Conservation (phyloP, 2,329 filamentous ascomycete genomes). For the Verticillium isaacii region DNA sequence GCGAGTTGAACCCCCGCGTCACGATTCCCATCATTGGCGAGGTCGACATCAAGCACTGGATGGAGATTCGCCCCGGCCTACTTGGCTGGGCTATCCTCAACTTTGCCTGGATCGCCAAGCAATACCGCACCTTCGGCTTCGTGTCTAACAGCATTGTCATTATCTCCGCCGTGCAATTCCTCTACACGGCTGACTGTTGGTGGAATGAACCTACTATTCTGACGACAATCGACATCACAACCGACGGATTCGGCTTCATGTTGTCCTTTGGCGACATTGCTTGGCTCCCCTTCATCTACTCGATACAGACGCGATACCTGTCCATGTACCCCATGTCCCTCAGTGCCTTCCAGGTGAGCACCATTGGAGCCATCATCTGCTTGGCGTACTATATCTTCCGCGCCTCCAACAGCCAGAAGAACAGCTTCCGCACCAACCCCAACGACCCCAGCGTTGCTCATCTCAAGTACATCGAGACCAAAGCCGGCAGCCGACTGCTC, state of each 20-base stretch:
- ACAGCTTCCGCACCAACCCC: conserved; percentile 84
- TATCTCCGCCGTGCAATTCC: conserved; percentile 68
- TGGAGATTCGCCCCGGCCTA: conserved; percentile 88
- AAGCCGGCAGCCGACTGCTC: conserved; percentile 73
- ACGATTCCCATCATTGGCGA: conserved; percentile 74
- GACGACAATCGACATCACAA: conserved; percentile 91
- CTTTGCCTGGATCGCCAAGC: conserved; percentile 77
- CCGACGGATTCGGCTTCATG: conserved; percentile 95
- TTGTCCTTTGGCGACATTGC: conserved; percentile 86
- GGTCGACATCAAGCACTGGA: conserved; percentile 85
- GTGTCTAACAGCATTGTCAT: conserved; percentile 83
- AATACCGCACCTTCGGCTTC: conserved; percentile 79
- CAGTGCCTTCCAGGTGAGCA: conserved; percentile 59
- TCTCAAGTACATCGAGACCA: conserved; percentile 81
- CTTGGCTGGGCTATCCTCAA: conserved; percentile 86
- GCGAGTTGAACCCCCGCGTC: conserved; percentile 87
- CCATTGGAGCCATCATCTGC: conserved; percentile 62
- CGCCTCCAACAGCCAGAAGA: conserved; percentile 91
- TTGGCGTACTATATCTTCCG: conserved; percentile 90
- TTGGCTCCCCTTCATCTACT: conserved; percentile 91
- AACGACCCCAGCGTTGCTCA: conserved; percentile 73
- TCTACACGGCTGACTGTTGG: conserved; percentile 81
- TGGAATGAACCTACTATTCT: conserved; percentile 86
- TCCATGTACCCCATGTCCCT: conserved; percentile 77
- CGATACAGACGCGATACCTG: conserved; percentile 78